Evolutionary conservation across 2,329 filamentous ascomycete genomes (phyloP).

Genomic region (Taxawa tesnikishii): DNA sequence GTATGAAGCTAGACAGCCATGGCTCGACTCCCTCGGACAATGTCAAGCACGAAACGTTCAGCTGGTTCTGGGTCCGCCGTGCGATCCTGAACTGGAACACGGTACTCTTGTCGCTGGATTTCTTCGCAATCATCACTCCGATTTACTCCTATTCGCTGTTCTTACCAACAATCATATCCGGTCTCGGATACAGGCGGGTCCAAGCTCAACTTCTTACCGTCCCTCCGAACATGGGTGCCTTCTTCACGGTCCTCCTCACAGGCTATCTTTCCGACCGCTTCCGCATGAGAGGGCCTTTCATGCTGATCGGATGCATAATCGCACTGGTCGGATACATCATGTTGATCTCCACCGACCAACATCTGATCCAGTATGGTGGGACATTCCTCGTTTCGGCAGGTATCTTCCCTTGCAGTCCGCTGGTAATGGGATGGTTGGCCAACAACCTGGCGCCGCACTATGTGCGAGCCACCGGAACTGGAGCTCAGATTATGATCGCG

Average conservation of each 20-base stretch:
- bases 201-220: conserved; percentile 25
- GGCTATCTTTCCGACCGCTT: conserved; percentile 21
- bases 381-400: conserved; percentile 22
- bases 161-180: conserved; percentile 31
- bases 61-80: conserved; percentile 12
- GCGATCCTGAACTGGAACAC: conserved; percentile 15
- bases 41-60: conserved; percentile 11
- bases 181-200: conserved; percentile 28
- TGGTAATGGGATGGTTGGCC: conserved; percentile 22
- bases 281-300: conserved; percentile 21
- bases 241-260: conserved; percentile 20
- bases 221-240: conserved; percentile 23
- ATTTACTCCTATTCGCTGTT: conserved; percentile 35
- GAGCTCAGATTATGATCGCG: conserved; percentile 23
- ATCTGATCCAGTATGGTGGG: conserved; percentile 22
- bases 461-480: conserved; percentile 23
- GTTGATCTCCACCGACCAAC: conserved; percentile 18
- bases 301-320: conserved; percentile 18
- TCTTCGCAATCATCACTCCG: conserved; percentile 13
- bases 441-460: conserved; percentile 27
- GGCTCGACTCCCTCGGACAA: conserved; percentile 9
- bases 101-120: conserved; percentile 11
- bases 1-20: conserved; percentile 16
- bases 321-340: conserved; percentile 24
- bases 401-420: conserved; percentile 19